Evolutionary conservation across 352 stramenopile species (phyloP).

Genomic region (Globisporangium rhizosaccharum): DNA sequence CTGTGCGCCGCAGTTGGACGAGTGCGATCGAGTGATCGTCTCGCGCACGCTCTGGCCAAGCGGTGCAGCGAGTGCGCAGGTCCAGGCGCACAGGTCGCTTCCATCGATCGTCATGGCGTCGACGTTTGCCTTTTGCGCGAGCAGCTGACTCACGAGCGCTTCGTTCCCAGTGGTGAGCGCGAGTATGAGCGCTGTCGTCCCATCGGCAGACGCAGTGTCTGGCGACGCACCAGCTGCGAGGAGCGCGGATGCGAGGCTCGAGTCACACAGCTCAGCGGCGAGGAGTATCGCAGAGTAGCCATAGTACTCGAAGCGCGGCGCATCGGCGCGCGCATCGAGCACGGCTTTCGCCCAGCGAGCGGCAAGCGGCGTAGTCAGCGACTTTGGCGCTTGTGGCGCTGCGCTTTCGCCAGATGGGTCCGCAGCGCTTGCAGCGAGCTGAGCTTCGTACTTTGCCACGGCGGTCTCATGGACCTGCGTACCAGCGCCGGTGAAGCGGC

Average conservation of each 20-base stretch:
- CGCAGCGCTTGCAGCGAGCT: neutral
- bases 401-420: neutral
- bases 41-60: constrained; percentile 9
- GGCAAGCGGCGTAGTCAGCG: constrained; percentile 13
- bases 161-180: constrained; percentile 43
- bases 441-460: neutral
- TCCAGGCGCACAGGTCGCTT: constrained; percentile 50
- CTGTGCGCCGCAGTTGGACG: constrained; percentile 11
- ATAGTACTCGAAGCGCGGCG: constrained; percentile 44
- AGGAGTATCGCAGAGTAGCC: constrained; percentile 48
- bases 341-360: constrained; percentile 36
- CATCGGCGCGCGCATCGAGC: constrained; percentile 32
- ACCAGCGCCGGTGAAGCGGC: constrained; percentile 22
- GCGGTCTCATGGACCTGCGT: neutral
- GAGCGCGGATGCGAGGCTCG: constrained; percentile 25
- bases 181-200: constrained; percentile 53
- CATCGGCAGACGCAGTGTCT: constrained; percentile 22
- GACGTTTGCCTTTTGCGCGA: constrained; percentile 29
- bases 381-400: neutral
- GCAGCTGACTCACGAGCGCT: constrained; percentile 24
- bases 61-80: constrained; percentile 37
- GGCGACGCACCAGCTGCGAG: constrained; percentile 35
- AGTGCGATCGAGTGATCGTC: constrained; percentile 15
- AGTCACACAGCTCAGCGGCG: constrained; percentile 35
- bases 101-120: constrained; percentile 53